Evolutionary conservation across 306 rosid species (phyloP), one percentile per base, ranked within the genome.

Genomic region (Prinsepia uniflora): DNA sequence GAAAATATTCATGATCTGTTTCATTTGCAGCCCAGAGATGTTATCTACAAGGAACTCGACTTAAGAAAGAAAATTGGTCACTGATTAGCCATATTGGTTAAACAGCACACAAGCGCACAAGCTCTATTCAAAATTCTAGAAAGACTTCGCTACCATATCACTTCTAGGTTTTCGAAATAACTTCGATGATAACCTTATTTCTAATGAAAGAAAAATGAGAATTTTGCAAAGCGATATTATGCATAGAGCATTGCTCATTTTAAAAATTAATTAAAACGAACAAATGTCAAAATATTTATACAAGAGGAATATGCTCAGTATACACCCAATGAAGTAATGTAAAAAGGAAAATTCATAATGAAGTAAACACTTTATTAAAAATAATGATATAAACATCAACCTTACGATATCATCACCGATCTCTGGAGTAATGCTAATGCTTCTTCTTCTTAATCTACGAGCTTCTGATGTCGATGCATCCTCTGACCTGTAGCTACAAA

Each of bases 401-500:
- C 99, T 95, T 81, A 91, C 97, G 75, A 95, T 95, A 80, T 95
- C 97, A 81, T 95, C 99, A 76, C 99, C 97, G 75, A 95, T 95
- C 83, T 95, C 99, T 45, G 97, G 97, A 49, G 95, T 94, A 77
- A 95, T 91, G 76, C 99, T 95, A 75, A 95, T 89, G 96, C 99
- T 91, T 82, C 99, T 86, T 84, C 99, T 85, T 85, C 99, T 83
- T 73, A 89, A 72, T 83, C 96, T 86, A 70, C 97, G 96, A 61
- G 84, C 84, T 70, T 87, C 99, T 71, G 91, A 86, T 17, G 90
- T 80, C 42, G 96, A 81, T 63, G 96, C 89, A 44, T 96, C 85
- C 73, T 86, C 97, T 68, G 96, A 95, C 85, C 90, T 87, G 79
- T 83, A 87, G 72, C 80, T 81, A 77, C 75, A 82, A 57, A 72